Base-by-base conservation (phyloP, 495 filamentous ascomycete species). In the Astrothelium macrocarpum region DNA sequence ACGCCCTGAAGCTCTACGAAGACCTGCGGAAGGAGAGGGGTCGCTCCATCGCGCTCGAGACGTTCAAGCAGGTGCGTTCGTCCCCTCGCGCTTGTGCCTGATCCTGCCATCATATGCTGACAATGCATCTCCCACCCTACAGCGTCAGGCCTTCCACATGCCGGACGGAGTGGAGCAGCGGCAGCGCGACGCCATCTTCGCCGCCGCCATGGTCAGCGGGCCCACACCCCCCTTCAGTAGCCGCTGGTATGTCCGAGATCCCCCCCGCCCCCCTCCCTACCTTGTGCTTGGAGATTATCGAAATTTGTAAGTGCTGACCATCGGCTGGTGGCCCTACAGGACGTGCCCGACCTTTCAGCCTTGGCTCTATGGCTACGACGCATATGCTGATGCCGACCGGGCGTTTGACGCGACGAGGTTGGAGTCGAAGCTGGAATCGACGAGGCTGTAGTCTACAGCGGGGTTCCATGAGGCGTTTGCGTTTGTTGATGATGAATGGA, bases 151-250 rank as follows among this genome's bases (percentile, higher is more conserved):
- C 49, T 67, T 64, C 32, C 66, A 69, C 39, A 25, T 71, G 39
- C 34, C 26, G 10, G 66, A 68, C 63, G 66, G 66, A n/a, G 31
- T 29, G 46, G 64, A 71, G 53, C 66, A 68, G 60, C 45, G 63
- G 43, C 36, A 60, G 45, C 59, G 69, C 42, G 69, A 71, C 45
- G 39, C 64, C 28, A 1, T 69, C 3, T 66, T 71, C 49, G 45
- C 45, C n/a, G 45, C 45, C 23, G 45, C 45, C n/a, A 16, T 49
- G 45, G 23, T 49, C 23, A 49, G 45, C 45, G 45, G 45, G 45
- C 45, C 45, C 45, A 49, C 45, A 49, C 12, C 45, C 45, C 10
- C 10, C n/a, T 49, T 49, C 45, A 49, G 45, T 1, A 49, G 45
- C 45, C 45, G 45, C n/a, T 49, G 45, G 45, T 49, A 49, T 49